Evolutionary conservation across 23 red algal genomes (phyloP).

Genomic region (Gracilaria caudata): DNA sequence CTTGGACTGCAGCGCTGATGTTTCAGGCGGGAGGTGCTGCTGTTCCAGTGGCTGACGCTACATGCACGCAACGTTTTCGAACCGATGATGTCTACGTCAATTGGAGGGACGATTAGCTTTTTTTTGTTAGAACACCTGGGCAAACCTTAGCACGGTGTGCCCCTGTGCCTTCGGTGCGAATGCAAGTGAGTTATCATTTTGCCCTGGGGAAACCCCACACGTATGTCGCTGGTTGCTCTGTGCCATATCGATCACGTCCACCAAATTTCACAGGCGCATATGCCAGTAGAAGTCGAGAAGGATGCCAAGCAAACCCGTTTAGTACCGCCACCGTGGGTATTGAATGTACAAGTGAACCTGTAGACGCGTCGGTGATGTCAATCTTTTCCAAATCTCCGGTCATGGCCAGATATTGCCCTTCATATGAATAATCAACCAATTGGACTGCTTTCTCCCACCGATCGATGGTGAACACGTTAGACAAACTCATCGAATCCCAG

Average conservation of each 20-base stretch:
- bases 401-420: conserved; percentile 54
- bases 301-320: conserved; percentile 60
- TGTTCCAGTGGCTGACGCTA: conserved; percentile 50
- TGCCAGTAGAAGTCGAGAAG: conserved; percentile 39
- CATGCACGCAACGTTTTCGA: conserved; percentile 81
- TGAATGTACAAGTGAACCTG: conserved; percentile 15
- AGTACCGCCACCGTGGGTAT: conserved; percentile 28
- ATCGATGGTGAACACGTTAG: conserved; percentile 69
- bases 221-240: conserved; percentile 28
- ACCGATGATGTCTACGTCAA: conserved; percentile 88
- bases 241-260: conserved; percentile 14
- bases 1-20: conserved; percentile 93
- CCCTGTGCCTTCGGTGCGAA: no score
- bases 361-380: conserved; percentile 49
- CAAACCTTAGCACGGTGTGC: background rate
- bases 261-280: conserved; percentile 48
- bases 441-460: conserved; percentile 53
- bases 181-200: conserved; percentile 5
- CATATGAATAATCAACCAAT: conserved; percentile 44
- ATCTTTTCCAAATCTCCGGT: conserved; percentile 48
- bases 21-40: conserved; percentile 34
- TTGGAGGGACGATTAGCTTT: conserved; percentile 76
- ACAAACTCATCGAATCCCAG: conserved; percentile 63
- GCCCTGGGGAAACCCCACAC: conserved; percentile 19
- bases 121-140: background rate